Percentiles rank a stretch among this genome's conserved stretches.
These are phyloP conservation scores for Camelina laxa DNA, from an alignment of 345 rosid species.

Conservation along the genomic window DNA sequence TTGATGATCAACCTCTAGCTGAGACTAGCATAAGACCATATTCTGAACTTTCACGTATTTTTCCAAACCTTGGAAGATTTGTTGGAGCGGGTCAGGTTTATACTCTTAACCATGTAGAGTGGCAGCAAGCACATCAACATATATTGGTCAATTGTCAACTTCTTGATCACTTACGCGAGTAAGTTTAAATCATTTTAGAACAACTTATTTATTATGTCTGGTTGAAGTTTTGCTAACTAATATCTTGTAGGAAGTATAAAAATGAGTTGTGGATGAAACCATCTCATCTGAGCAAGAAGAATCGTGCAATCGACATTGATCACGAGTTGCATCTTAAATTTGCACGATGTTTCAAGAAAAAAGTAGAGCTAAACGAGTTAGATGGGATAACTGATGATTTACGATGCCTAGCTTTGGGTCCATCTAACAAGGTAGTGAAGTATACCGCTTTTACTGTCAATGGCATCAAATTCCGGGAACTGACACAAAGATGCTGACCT, in stretches of 20 bases:
- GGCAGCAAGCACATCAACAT: too few relatives aligned
- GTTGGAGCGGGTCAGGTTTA: too few relatives aligned
- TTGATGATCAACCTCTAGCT: background rate
- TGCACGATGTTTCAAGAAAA: background rate
- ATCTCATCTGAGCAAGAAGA: background rate
- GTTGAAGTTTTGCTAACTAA: too few relatives aligned
- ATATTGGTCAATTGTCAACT: too few relatives aligned
- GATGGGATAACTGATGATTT: constrained; percentile 20
- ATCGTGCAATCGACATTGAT: background rate
- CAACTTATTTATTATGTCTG: too few relatives aligned
- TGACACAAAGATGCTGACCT: background rate
- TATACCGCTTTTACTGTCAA: constrained; percentile 12
- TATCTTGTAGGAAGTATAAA: too few relatives aligned
- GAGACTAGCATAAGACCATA: too few relatives aligned
- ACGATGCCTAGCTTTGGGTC: constrained; percentile 17
- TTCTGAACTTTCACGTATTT: too few relatives aligned
- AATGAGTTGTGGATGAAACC: background rate
- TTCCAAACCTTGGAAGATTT: too few relatives aligned
- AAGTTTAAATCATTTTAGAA: too few relatives aligned
- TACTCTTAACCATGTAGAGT: too few relatives aligned
- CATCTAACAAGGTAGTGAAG: background rate
- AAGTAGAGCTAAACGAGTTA: constrained; percentile 11
- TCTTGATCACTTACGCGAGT: too few relatives aligned
- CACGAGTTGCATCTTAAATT: constrained; percentile 13
- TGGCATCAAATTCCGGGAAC: constrained; percentile 1